Base-by-base conservation (phyloP, 345 rosid genomes). In the Hibiscus trionum region DNA sequence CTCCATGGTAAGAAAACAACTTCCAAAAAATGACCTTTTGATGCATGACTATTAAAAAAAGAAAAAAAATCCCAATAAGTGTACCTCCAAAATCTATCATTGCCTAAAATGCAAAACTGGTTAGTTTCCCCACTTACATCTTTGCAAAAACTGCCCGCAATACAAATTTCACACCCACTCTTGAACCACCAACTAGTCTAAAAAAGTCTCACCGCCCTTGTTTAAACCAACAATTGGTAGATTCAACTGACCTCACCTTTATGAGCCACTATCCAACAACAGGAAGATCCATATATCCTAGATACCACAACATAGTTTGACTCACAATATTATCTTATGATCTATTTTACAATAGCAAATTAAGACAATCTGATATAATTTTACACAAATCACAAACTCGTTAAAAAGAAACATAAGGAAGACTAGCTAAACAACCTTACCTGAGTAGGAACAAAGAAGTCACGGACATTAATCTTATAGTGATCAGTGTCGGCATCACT, bases 391-490 rank as follows among this genome's bases (percentile, higher is more conserved):
- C 21, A 47, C 7, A 19, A 64, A 66, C 55, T 27, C 11, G 1
- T 27, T 21, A 27, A 46, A 47, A 15, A 15, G 57, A 46, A 66
- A 26, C 46, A 52, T 26, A 37, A n/a, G 61, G 19, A 57, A 35
- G 50, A 69, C 4, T 11, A 59, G 57, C 57, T 68, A 67, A 57
- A 69, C 46, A 69, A 58, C 29, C 63, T 84, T 86, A 94, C 98
- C 97, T 90, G 92, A 70, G 96, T 85, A 72, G 98, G 97, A 77
- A 89, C 76, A 76, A 94, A 85, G 74, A 90, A 90, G 76, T 91
- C 87, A 64, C 98, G 98, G 73, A 93, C 97, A 86, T 94, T 94
- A 64, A 94, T 72, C 78, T 74, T 88, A 82, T 68, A 77, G 76
- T 72, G 66, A 69, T 76, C 79, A 58, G 56, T 75, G 75, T 77